Conservation (phyloP, 1,284 basidiomycete species). For the Cystobasidium sp. region DNA sequence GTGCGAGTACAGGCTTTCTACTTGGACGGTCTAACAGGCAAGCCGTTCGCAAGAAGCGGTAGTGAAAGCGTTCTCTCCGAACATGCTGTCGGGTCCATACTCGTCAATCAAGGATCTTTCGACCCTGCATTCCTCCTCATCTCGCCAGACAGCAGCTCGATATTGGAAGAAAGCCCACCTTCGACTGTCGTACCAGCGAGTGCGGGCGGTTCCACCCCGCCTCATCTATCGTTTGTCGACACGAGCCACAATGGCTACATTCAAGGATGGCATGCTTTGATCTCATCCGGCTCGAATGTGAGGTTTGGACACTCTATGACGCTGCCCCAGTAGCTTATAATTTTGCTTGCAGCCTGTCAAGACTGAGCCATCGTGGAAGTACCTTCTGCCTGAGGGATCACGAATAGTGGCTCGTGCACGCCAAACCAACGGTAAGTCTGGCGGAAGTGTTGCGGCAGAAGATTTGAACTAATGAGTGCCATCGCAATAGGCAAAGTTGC, state of each 20-base stretch:
- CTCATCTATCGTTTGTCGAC: slow-evolving; percentile 11
- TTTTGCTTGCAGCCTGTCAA: slow-evolving; percentile 11
- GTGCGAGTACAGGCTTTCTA: slow-evolving; percentile 70
- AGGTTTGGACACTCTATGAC: not conserved
- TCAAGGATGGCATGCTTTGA: slow-evolving; percentile 21
- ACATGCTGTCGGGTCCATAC: not conserved
- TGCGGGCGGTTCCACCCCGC: not conserved
- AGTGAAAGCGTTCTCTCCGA: slow-evolving; percentile 13
- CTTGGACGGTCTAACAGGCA: slow-evolving; percentile 75
- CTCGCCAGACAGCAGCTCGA: not conserved
- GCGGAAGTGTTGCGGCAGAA: not conserved
- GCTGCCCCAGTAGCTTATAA: not conserved
- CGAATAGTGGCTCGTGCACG: slow-evolving; percentile 42
- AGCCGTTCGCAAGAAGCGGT: slow-evolving; percentile 56
- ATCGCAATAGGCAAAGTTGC: slow-evolving; percentile 61
- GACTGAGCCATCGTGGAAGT: slow-evolving; percentile 9
- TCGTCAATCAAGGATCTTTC: not conserved
- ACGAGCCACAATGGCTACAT: not conserved
- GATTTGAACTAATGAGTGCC: not conserved
- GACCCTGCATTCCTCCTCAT: slow-evolving; percentile 14
- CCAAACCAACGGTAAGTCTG: slow-evolving; percentile 48
- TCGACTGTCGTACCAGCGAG: not conserved
- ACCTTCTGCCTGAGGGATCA: not conserved
- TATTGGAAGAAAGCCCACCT: not conserved
- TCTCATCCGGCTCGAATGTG: slow-evolving; percentile 25